A percentile compares a stretch with the other conserved stretches of the same genome.
Evolutionary conservation across 2,329 filamentous ascomycete genomes (phyloP).

Genomic region (Colletotrichum acutatum): DNA sequence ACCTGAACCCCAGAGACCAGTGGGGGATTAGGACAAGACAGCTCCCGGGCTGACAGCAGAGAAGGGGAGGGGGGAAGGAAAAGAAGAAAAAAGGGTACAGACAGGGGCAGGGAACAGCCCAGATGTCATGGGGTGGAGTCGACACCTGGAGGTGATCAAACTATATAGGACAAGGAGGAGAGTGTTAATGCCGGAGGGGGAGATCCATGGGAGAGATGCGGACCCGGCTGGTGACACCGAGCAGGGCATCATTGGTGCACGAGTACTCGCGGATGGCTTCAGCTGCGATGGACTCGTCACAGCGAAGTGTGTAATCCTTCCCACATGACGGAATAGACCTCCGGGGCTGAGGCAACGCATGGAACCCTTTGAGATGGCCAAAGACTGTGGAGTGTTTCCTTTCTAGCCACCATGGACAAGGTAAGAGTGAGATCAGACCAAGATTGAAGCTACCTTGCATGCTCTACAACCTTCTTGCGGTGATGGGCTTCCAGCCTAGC

Average conservation of each 20-base stretch:
- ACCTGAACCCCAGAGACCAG: constrained; percentile 25
- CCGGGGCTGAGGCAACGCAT: background rate
- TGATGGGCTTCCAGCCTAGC: background rate
- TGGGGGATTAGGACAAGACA: constrained; percentile 24
- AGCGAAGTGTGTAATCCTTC: background rate
- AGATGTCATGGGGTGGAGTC: constrained; percentile 24
- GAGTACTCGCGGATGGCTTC: constrained; percentile 9
- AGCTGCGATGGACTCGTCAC: constrained; percentile 8
- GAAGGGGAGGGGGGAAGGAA: constrained; percentile 8
- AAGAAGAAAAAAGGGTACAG: constrained; percentile 17
- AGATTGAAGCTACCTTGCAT: constrained; percentile 20
- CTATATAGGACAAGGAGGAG: constrained; percentile 33
- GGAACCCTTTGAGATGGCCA: background rate
- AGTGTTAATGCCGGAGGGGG: constrained; percentile 26
- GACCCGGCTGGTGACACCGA: constrained; percentile 20
- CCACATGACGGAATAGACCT: background rate
- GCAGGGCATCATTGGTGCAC: constrained; percentile 16
- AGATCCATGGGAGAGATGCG: constrained; percentile 13
- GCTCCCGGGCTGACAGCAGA: constrained; percentile 27
- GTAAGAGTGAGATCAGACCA: constrained; percentile 14
- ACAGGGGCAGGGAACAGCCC: constrained; percentile 28
- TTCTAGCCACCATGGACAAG: background rate
- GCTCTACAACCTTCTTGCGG: background rate
- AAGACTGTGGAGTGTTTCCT: background rate
- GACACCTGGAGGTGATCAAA: constrained; percentile 31